Conservation (phyloP, 2,329 filamentous ascomycete genomes). For the Pleoardoris graminearum region DNA sequence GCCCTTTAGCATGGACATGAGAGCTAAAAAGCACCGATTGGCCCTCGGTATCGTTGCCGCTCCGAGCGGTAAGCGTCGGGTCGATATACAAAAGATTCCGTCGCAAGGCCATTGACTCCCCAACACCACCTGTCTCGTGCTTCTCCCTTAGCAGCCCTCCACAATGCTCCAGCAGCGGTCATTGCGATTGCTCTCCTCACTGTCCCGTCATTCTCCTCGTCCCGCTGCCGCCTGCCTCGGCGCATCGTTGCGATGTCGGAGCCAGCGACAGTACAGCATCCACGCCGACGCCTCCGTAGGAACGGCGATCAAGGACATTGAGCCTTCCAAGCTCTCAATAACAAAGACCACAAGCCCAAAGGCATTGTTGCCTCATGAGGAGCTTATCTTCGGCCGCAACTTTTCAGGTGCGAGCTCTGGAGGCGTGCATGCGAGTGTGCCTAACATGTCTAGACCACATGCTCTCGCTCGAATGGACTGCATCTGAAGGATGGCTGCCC, state of each 20-base stretch:
- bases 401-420: slow-evolving; percentile 72
- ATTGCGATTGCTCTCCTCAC: slow-evolving; percentile 38
- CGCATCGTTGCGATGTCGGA: slow-evolving; percentile 51
- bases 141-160: slow-evolving; percentile 11
- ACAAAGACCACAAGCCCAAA: slow-evolving; percentile 77
- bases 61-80: slow-evolving; percentile 33
- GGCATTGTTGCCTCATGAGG: slow-evolving; percentile 70
- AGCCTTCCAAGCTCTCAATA: slow-evolving; percentile 75
- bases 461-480: slow-evolving; percentile 92
- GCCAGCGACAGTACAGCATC: slow-evolving; percentile 52
- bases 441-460: slow-evolving; percentile 75
- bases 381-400: slow-evolving; percentile 84
- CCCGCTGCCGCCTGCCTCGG: slow-evolving; percentile 41
- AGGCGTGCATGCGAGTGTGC: slow-evolving; percentile 6
- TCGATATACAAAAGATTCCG: slow-evolving; percentile 26
- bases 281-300: slow-evolving; percentile 52
- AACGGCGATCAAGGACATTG: slow-evolving; percentile 67
- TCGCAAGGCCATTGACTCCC: slow-evolving; percentile 13
- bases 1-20: slow-evolving; percentile 21
- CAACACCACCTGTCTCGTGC: slow-evolving; percentile 16
- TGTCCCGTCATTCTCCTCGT: slow-evolving; percentile 33
- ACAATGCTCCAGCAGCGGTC: slow-evolving; percentile 46
- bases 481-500: slow-evolving; percentile 77
- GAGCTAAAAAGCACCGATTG: slow-evolving; percentile 19
- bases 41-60: slow-evolving; percentile 12